These are phyloP conservation scores for Boletus reticuloceps DNA, from an alignment of 768 basidiomycete species.

Conservation along the genomic window DNA sequence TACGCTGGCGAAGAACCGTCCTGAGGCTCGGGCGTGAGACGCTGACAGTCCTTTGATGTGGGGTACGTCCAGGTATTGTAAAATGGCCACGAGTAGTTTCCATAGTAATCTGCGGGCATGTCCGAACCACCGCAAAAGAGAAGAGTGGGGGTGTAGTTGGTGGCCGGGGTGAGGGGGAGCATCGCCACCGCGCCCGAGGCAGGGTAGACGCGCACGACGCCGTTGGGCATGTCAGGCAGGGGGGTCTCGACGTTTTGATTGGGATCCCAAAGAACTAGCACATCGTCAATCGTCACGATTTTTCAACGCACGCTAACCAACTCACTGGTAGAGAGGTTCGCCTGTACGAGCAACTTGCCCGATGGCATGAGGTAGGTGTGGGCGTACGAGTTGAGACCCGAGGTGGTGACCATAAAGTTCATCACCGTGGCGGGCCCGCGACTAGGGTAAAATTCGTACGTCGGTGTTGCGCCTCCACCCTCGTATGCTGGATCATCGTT, in stretches of 20 bases:
- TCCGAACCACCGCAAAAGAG: constrained; percentile 90
- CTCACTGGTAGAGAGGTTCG: constrained; percentile 70
- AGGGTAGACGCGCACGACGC: constrained; percentile 81
- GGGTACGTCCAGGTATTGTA: constrained; percentile 74
- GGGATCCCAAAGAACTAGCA: constrained; percentile 50
- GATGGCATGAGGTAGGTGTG: constrained; percentile 72
- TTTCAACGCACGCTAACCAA: constrained; percentile 9
- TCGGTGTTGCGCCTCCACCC: constrained; percentile 70
- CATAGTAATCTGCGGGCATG: constrained; percentile 71
- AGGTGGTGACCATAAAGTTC: constrained; percentile 68
- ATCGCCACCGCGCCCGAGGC: constrained; percentile 87
- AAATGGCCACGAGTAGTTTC: constrained; percentile 71
- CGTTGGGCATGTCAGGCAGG: constrained; percentile 70
- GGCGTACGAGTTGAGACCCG: constrained; percentile 75
- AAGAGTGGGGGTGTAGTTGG: constrained; percentile 82
- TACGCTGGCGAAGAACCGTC: constrained; percentile 63
- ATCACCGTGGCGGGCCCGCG: constrained; percentile 48
- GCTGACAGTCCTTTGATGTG: constrained; percentile 70
- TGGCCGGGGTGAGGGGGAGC: constrained; percentile 86
- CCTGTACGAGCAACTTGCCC: constrained; percentile 75
- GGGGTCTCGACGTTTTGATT: constrained; percentile 53
- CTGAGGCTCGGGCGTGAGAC: constrained; percentile 81
- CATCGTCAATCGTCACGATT: neutral
- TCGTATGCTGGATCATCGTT: constrained; percentile 58
- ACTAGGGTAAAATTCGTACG: constrained; percentile 78